Conservation (phyloP, 2,329 filamentous ascomycete species). For the Coniochaeta sp. region DNA sequence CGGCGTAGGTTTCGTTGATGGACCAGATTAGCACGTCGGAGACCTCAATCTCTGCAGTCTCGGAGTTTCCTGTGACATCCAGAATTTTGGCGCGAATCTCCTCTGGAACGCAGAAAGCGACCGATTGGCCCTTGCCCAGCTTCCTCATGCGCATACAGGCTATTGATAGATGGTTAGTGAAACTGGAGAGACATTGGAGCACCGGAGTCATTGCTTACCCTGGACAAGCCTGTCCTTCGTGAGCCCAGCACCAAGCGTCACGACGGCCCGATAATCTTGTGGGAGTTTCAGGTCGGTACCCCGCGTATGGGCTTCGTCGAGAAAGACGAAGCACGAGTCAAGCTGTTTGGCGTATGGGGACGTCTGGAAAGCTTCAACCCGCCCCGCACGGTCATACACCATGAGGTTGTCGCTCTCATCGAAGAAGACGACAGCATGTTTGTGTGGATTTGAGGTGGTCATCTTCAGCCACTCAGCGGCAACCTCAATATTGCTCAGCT, state of each 20-base stretch:
- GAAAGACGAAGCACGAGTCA: slow-evolving; percentile 55
- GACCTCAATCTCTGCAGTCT: slow-evolving; percentile 29
- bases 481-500: slow-evolving; percentile 50
- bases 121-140: slow-evolving; percentile 58
- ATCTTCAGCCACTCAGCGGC: slow-evolving; percentile 44
- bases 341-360: slow-evolving; percentile 53
- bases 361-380: slow-evolving; percentile 39
- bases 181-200: not conserved
- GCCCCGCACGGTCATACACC: slow-evolving; percentile 41
- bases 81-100: slow-evolving; percentile 53
- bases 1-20: slow-evolving; percentile 47
- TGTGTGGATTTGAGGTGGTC: slow-evolving; percentile 7
- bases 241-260: slow-evolving; percentile 57
- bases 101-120: slow-evolving; percentile 50
- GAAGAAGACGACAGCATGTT: slow-evolving; percentile 50
- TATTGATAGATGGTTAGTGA: slow-evolving; percentile 16
- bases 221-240: slow-evolving; percentile 65
- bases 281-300: slow-evolving; percentile 63
- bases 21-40: slow-evolving; percentile 52
- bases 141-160: slow-evolving; percentile 68
- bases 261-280: slow-evolving; percentile 48
- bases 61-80: slow-evolving; percentile 9
- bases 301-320: slow-evolving; percentile 64
- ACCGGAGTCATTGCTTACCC: slow-evolving; percentile 34
- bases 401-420: slow-evolving; percentile 45